These are phyloP conservation scores for Aphanomyces invadans DNA, from an alignment of 352 stramenopile species.

Conservation along the genomic window DNA sequence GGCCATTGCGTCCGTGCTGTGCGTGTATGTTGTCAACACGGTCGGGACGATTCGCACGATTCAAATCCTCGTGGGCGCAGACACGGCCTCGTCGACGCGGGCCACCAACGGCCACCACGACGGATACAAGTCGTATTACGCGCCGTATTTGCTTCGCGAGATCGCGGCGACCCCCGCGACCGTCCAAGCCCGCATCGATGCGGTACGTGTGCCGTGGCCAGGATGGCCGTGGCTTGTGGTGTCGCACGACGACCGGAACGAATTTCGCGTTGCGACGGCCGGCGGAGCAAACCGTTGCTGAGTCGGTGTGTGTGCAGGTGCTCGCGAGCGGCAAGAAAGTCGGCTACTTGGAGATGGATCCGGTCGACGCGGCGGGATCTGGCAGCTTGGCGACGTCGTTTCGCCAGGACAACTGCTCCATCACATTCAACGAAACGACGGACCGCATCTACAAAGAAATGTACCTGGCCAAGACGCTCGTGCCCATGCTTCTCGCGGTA, in stretches of 20 bases:
- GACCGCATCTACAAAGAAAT: constrained; percentile 7
- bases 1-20: constrained; percentile 7
- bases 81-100: not conserved
- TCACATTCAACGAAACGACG: constrained; percentile 2
- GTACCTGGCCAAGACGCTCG: not conserved
- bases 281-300: not conserved
- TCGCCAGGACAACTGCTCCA: not conserved
- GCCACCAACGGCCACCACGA: not conserved
- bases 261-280: too few species aligned
- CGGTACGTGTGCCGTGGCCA: not conserved
- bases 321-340: not conserved
- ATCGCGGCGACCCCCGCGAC: not conserved
- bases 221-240: not conserved
- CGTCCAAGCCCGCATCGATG: not conserved
- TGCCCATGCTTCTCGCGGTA: constrained; percentile 7
- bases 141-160: constrained; percentile 16
- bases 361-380: not conserved
- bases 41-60: constrained; percentile 1
- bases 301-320: not conserved
- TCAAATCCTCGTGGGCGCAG: not conserved
- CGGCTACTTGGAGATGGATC: not conserved
- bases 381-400: not conserved
- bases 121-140: constrained; percentile 14
- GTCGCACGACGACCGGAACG: not conserved
- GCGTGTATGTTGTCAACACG: constrained; percentile 17